Evolutionary conservation across 2,329 filamentous ascomycete genomes (phyloP).

Genomic region (Ambrosiella beaveri): DNA sequence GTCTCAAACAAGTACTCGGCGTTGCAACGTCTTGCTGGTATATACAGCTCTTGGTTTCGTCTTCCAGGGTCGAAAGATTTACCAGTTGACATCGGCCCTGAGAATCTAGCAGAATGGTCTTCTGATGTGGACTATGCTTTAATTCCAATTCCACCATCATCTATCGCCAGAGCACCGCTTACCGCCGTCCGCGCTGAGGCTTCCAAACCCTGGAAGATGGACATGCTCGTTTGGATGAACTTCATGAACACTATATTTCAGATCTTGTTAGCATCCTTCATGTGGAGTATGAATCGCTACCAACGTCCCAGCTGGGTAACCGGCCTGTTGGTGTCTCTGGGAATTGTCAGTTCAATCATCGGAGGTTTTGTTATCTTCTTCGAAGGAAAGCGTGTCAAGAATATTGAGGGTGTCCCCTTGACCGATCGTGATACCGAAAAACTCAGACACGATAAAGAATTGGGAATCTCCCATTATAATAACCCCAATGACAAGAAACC

Average conservation of each 20-base stretch:
- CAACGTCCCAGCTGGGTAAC: constrained; percentile 65
- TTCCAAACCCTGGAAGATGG: constrained; percentile 57
- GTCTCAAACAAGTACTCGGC: constrained; percentile 33
- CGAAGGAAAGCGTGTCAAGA: constrained; percentile 56
- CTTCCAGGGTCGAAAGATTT: constrained; percentile 48
- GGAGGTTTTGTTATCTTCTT: constrained; percentile 54
- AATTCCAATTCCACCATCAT: constrained; percentile 46
- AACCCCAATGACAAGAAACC: constrained; percentile 36
- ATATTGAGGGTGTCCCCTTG: constrained; percentile 52
- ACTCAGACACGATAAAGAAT: constrained; percentile 33
- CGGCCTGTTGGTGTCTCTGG: constrained; percentile 60
- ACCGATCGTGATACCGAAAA: constrained; percentile 35
- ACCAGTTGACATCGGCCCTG: constrained; percentile 33
- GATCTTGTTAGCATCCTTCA: constrained; percentile 53
- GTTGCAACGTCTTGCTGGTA: constrained; percentile 52
- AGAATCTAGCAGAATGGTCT: constrained; percentile 28
- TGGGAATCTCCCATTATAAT: constrained; percentile 41
- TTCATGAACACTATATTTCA: constrained; percentile 67
- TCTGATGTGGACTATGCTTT: constrained; percentile 17
- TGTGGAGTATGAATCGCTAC: constrained; percentile 65
- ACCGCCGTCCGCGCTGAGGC: constrained; percentile 53
- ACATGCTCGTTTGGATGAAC: constrained; percentile 64
- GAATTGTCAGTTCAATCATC: constrained; percentile 43
- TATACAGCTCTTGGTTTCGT: constrained; percentile 61
- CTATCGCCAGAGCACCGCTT: constrained; percentile 48